Evolutionary conservation across 1,284 basidiomycete genomes (phyloP), one percentile per base, ranked within the genome.

Genomic region (Neolentinus lepideus): DNA sequence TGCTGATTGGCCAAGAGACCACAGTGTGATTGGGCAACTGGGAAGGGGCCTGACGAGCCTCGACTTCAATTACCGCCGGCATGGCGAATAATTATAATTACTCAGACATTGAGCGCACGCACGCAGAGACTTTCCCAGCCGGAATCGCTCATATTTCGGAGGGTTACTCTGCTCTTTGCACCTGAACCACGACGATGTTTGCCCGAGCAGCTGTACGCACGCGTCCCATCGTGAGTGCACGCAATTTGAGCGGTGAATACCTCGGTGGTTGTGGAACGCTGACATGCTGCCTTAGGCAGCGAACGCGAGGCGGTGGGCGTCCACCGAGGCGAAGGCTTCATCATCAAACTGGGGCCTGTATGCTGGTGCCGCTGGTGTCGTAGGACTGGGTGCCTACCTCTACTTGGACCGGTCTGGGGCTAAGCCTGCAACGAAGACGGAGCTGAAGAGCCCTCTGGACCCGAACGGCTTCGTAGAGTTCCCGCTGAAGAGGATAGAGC

Each of bases 401-500:
- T 52, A 52, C 51, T 10, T 52, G 24, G 47, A 50, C 21, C 27
- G 47, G 19, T 14, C 22, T 22, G 24, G 47, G 24, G 24, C 11
- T 8, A 19, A 8, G 14, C 24, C 12, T 19, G 6, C 33, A 14
- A 36, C n/a, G 27, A 29, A 19, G 33, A 36, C 10, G 29, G 51
- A 3, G 29, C 33, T 25, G 51, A 4, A 10, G 66, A 87, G 83
- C 62, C 83, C 86, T 6, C 75, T 92, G 38, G 83, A 90, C 67
- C 81, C 88, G 24, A 72, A 90, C 58, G 81, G 84, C 60, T 94
- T 88, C 65, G 70, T 83, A 54, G 82, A 90, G 67, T 85, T 98
- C 71, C 88, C 84, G 66, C 81, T 98, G 64, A 90, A 90, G 72
- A 83, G 86, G 67, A 76, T 98, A 63, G 79, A 86, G 62, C 85